A percentile compares a stretch with the other conserved stretches of the same genome.
These are phyloP conservation scores for Rosa persica DNA, from an alignment of 306 rosid genomes.

Conservation along the genomic window DNA sequence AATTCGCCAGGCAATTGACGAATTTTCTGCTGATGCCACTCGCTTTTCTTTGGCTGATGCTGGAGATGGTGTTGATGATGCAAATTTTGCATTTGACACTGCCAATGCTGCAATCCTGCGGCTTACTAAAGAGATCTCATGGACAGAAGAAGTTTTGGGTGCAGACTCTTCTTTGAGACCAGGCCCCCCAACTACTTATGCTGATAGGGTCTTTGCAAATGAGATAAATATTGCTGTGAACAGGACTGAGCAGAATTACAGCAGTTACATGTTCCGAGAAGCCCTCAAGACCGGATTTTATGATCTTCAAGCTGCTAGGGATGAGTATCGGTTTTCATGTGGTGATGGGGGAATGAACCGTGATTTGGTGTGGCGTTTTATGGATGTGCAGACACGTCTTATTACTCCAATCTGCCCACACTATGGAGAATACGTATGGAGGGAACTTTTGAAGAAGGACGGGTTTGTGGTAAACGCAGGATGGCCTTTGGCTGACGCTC, in stretches of 20 bases:
- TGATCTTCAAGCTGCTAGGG: constrained; percentile 90
- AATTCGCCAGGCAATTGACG: constrained; percentile 80
- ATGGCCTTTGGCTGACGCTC: constrained; percentile 75
- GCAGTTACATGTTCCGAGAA: constrained; percentile 74
- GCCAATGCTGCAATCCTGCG: constrained; percentile 88
- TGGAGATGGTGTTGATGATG: constrained; percentile 96
- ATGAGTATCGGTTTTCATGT: constrained; percentile 85
- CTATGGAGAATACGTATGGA: constrained; percentile 85
- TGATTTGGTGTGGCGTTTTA: constrained; percentile 71
- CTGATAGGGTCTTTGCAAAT: constrained; percentile 79
- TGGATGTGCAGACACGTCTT: constrained; percentile 95
- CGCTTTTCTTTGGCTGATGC: constrained; percentile 96
- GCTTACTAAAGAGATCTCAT: constrained; percentile 78
- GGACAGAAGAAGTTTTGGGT: constrained; percentile 74
- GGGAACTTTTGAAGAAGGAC: constrained; percentile 72
- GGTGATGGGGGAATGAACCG: constrained; percentile 71
- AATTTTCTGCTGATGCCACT: constrained; percentile 92
- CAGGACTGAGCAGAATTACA: constrained; percentile 72
- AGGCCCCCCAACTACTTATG: constrained; percentile 76
- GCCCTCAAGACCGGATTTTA: constrained; percentile 88
- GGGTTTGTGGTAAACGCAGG: constrained; percentile 87
- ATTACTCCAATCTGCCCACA: constrained; percentile 91
- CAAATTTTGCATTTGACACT: constrained; percentile 88
- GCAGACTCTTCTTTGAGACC: constrained; percentile 69
- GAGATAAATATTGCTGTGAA: constrained; percentile 78